Evolutionary conservation across 257 asterid species (phyloP).

Genomic region (Ehretia macrophylla): DNA sequence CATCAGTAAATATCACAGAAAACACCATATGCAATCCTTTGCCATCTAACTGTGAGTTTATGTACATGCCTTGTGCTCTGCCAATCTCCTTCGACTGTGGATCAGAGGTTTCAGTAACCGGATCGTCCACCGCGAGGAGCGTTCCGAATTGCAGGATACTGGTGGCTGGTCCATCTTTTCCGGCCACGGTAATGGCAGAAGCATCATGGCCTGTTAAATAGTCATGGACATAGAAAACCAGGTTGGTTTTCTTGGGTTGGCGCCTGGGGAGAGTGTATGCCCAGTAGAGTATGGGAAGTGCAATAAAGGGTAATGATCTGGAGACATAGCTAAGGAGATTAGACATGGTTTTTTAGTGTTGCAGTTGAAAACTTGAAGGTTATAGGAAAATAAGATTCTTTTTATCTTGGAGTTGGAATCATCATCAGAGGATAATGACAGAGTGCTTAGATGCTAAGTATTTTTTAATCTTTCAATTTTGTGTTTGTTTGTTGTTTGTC

Average conservation of each 20-base stretch:
- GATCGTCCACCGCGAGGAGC: constrained; percentile 41
- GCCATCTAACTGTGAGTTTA: constrained; percentile 49
- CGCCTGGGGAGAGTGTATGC: constrained; percentile 13
- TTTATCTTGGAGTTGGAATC: no score
- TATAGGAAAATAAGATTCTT: no score
- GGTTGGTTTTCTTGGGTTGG: constrained; percentile 29
- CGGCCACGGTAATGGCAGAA: constrained; percentile 41
- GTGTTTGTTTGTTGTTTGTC: no score
- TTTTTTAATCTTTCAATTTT: no score
- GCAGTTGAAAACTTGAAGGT: no score
- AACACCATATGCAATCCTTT: constrained; percentile 37
- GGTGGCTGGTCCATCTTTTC: constrained; percentile 26
- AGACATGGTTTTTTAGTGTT: constrained; percentile 18
- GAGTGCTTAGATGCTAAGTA: no score
- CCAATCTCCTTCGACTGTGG: constrained; percentile 35
- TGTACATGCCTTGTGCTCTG: constrained; percentile 51
- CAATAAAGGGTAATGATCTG: constrained; percentile 23
- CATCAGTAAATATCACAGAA: constrained; percentile 43
- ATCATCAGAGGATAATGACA: no score
- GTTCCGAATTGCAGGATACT: constrained; percentile 38
- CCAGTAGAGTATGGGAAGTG: constrained; percentile 30
- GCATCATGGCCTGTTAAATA: constrained; percentile 33
- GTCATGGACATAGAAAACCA: constrained; percentile 46
- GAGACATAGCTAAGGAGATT: constrained; percentile 23
- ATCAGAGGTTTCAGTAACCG: constrained; percentile 42